Evolutionary conservation across 1,139 yeast genomes (phyloP), one percentile per base, ranked within the genome.

Genomic region (Blastobotrys illinoisensis): DNA sequence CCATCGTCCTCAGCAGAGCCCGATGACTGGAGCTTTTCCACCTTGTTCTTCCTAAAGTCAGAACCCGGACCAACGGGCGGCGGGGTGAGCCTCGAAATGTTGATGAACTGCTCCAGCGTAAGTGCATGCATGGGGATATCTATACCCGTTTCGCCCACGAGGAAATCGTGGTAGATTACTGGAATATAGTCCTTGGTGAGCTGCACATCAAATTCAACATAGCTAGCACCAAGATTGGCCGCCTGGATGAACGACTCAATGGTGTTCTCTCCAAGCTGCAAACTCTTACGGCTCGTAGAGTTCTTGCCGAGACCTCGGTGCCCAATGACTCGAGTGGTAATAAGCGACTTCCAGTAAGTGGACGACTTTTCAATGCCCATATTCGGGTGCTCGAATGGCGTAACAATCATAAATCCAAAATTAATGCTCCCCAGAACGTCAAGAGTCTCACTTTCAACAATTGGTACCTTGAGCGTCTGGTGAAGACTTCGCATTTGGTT

Each of bases 291-390:
- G 50, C 80, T 79, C 19, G 82, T 79, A 46, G 76, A 75, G 71
- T 93, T 93, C 74, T 90, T 91, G 60, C 99, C 99, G 61, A 90
- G 76, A 6, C 99, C 99, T 65, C 99, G 82, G 68, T 93, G 99
- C 1, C 99, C 99, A 72, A 93, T 93, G 43, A 93, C 96, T 59
- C 97, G 78, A 1, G 97, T 88, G 0, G 95, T 82, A 3, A 86
- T 91, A 58, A 89, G 75, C 44, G 93, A 89, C 67, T 88, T 88
- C 98, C 98, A 93, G 71, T 90, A 91, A 1, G 95, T 86, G 54
- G 88, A 88, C 1, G 91, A 81, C 64, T 87, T 79, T 49, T 80
- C 81, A 21, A 87, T 72, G 7, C 80, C 79, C 83, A 87, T 82
- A 36, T 81, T 79, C 9, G 85, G 82, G 67, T 91, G 97, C 44